Base-by-base conservation (phyloP, 768 basidiomycete species). In the Tulasnella sp. region DNA sequence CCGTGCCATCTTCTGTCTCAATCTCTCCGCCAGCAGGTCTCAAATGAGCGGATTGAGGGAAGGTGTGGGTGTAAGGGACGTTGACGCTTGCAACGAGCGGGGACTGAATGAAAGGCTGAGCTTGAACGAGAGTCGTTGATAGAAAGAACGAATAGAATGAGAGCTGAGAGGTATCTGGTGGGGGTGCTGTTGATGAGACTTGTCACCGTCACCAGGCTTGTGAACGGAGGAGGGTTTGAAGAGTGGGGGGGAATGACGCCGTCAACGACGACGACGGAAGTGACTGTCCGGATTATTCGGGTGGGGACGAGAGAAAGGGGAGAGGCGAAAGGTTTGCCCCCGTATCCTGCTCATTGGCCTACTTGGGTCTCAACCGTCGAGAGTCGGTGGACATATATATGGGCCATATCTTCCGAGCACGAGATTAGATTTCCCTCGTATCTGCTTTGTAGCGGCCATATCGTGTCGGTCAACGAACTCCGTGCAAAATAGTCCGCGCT, bases 11-110 rank as follows among this genome's bases (percentile, higher is more conserved):
- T n/a, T n/a, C n/a, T n/a, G n/a, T n/a, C n/a, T n/a, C n/a, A n/a
- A n/a, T n/a, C n/a, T n/a, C n/a, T n/a, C n/a, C n/a, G n/a, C n/a
- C n/a, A n/a, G 71, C 71, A 22, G 71, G n/a, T 22, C 39, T 38
- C 9, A 72, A 72, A 22, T 45, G 38, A 14, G 29, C 19, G 17
- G 40, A 72, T 34, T 49, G 71, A 49, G 40, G 37, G 45, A 49
- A 72, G 17, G 71, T 45, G 45, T 72, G 71, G 38, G 40, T 49
- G 40, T 72, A 72, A 11, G 71, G 39, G n/a, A 42, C 71, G 71
- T 52, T 52, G 71, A 49, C 45, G 14, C 71, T 36, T 49, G 71
- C 71, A 9, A 72, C 71, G 29, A 6, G 71, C 15, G 71, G 71
- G 22, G 9, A 42, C 39, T 42, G 37, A 34, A 42, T 49, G 40